phyloP scores from a whole-genome alignment of 192 early-diverging fungal genomes.

The Mortierella claussenii region DNA sequence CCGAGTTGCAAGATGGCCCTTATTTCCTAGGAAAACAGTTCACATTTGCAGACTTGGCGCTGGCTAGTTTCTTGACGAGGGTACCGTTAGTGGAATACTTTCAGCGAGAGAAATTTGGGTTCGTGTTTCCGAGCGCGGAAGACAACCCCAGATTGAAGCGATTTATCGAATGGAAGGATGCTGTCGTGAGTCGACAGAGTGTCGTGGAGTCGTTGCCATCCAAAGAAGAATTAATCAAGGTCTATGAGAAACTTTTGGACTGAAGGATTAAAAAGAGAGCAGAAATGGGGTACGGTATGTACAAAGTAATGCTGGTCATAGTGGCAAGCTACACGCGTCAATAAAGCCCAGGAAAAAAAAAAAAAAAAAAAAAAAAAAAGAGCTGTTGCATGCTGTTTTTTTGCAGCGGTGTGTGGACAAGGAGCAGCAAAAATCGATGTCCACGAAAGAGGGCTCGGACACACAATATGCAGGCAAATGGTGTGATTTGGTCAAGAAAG shows the following conservation, averaged over 20 bases:
- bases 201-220: slow-evolving; percentile 8
- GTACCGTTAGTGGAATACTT: slow-evolving; percentile 25
- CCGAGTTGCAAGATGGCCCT: slow-evolving; percentile 51
- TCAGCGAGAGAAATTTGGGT: slow-evolving; percentile 16
- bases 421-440: too few species aligned
- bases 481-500: too few species aligned
- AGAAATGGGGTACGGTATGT: too few species aligned
- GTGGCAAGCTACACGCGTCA: too few species aligned
- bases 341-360: too few species aligned
- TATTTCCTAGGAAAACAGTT: slow-evolving; percentile 56
- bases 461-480: too few species aligned
- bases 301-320: too few species aligned
- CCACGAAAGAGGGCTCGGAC: too few species aligned
- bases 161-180: slow-evolving; percentile 45
- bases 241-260: slow-evolving; percentile 10
- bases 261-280: too few species aligned
- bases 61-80: slow-evolving; percentile 55
- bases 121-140: slow-evolving; percentile 16
- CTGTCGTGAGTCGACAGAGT: slow-evolving; percentile 11
- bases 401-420: too few species aligned
- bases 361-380: too few species aligned
- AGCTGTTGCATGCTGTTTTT: too few species aligned
- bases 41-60: slow-evolving; percentile 57
- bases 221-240: slow-evolving; percentile 12
- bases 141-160: slow-evolving; percentile 28